A percentile compares a stretch with the other conserved stretches of the same genome.
Evolutionary conservation across 352 stramenopile species (phyloP).

Genomic region (Globisporangium nagaii): DNA sequence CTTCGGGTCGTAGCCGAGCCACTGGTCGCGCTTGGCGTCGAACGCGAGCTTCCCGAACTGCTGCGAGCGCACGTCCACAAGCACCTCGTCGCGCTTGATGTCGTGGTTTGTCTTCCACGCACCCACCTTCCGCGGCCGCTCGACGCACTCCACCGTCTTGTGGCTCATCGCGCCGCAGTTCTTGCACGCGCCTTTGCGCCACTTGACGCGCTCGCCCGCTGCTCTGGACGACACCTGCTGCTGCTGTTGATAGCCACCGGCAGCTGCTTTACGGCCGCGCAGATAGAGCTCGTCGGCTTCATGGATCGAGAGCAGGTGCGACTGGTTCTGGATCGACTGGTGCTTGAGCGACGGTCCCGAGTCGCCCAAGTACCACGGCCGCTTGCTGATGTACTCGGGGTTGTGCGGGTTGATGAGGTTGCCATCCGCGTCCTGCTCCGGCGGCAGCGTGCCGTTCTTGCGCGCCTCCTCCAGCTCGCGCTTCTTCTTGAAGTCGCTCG

Average conservation of each 20-base stretch:
- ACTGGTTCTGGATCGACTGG: conserved; percentile 90
- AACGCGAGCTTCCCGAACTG: conserved; percentile 94
- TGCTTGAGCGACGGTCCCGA: conserved; percentile 93
- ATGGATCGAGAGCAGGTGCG: conserved; percentile 87
- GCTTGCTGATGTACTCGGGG: conserved; percentile 99
- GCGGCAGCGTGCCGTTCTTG: conserved; percentile 83
- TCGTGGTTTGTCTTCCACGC: conserved; percentile 92
- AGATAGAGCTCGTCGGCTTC: conserved; percentile 83
- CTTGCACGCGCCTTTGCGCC: conserved; percentile 90
- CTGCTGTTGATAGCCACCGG: background rate
- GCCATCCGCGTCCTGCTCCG: conserved; percentile 87
- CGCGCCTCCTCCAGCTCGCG: conserved; percentile 86
- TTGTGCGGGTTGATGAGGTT: conserved; percentile 99
- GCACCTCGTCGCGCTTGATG: conserved; percentile 79
- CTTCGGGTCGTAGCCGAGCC: conserved; percentile 91
- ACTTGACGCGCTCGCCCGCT: conserved; percentile 45
- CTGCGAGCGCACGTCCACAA: conserved; percentile 83
- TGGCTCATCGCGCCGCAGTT: conserved; percentile 94
- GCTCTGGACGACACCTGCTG: background rate
- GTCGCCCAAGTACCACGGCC: conserved; percentile 98
- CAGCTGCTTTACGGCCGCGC: conserved; percentile 25
- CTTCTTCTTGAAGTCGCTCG: conserved; percentile 85
- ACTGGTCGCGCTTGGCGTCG: conserved; percentile 97
- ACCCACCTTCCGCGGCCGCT: conserved; percentile 87
- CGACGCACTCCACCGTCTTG: conserved; percentile 90